Evolutionary conservation across 192 early-diverging fungal genomes (phyloP).

Genomic region (Umbelopsis vinacea): DNA sequence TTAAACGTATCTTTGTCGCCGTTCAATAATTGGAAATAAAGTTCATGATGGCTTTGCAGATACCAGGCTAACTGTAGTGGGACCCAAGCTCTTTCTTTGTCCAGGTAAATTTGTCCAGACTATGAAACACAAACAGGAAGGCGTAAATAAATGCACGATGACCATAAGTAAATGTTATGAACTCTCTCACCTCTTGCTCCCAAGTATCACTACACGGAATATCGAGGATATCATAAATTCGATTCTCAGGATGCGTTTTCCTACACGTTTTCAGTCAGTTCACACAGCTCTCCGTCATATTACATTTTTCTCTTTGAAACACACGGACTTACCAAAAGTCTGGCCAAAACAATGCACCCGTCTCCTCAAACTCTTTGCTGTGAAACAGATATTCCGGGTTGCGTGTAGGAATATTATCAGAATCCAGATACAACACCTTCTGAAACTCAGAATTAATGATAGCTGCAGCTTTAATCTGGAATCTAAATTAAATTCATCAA

Average conservation of each 20-base stretch:
- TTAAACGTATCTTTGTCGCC: slow-evolving; percentile 47
- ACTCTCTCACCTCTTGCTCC: slow-evolving; percentile 43
- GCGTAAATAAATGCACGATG: neutral
- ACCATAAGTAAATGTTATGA: neutral
- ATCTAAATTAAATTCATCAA: slow-evolving; percentile 20
- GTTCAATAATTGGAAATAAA: slow-evolving; percentile 42
- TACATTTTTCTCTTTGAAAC: neutral
- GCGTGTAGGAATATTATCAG: slow-evolving; percentile 45
- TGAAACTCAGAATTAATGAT: slow-evolving; percentile 45
- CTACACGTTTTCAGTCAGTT: slow-evolving; percentile 11
- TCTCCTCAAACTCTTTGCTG: slow-evolving; percentile 34
- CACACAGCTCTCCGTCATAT: no score
- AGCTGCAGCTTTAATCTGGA: slow-evolving; percentile 51
- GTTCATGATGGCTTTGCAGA: slow-evolving; percentile 35
- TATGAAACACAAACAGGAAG: slow-evolving; percentile 8
- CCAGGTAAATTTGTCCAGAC: slow-evolving; percentile 42
- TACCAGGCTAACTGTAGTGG: slow-evolving; percentile 42
- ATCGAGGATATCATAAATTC: slow-evolving; percentile 39
- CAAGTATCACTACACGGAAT: slow-evolving; percentile 41
- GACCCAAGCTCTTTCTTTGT: slow-evolving; percentile 37
- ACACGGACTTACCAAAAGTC: slow-evolving; percentile 42
- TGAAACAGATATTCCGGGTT: slow-evolving; percentile 51
- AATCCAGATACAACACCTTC: slow-evolving; percentile 52
- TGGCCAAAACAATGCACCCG: slow-evolving; percentile 55
- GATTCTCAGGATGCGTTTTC: slow-evolving; percentile 46